A percentile compares a stretch with the other conserved stretches of the same genome.
Conservation (phyloP, 805 yeast genomes). For the Metschnikowia noctiluminum region DNA sequence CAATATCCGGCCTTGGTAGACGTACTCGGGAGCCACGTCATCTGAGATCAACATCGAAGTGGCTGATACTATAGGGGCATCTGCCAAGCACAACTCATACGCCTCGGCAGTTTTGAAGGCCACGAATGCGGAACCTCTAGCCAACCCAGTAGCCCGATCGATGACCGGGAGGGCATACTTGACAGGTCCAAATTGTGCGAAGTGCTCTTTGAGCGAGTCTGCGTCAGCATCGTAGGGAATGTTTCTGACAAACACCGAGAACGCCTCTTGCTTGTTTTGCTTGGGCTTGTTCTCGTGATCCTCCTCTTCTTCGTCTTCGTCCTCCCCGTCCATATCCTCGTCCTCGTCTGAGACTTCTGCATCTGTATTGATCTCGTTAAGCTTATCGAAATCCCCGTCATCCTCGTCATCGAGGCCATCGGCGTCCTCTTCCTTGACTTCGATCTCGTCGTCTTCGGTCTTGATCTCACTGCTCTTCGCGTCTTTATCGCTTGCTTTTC, state of each 20-base stretch:
- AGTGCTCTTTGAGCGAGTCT: conserved; percentile 75
- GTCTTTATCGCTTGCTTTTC: conserved; percentile 41
- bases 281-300: conserved; percentile 31
- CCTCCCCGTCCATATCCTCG: conserved; percentile 23
- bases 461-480: conserved; percentile 27
- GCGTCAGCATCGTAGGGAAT: conserved; percentile 92
- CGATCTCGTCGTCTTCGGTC: conserved; percentile 28
- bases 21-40: conserved; percentile 85
- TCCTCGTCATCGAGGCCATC: conserved; percentile 27
- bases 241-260: conserved; percentile 82
- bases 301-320: conserved; percentile 20
- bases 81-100: conserved; percentile 62
- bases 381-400: conserved; percentile 22
- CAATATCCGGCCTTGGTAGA: conserved; percentile 87
- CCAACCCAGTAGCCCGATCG: conserved; percentile 79
- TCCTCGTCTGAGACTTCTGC: conserved; percentile 27
- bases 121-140: conserved; percentile 94
- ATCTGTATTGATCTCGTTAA: conserved; percentile 11
- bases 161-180: conserved; percentile 91
- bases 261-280: conserved; percentile 63
- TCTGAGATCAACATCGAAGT: conserved; percentile 80
- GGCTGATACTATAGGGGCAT: conserved; percentile 69
- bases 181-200: conserved; percentile 78
- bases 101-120: conserved; percentile 67
- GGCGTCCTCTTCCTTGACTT: conserved; percentile 34